These are phyloP conservation scores for Colletotrichum chlorophyti DNA, from an alignment of 2,329 filamentous ascomycete species.

Conservation along the genomic window DNA sequence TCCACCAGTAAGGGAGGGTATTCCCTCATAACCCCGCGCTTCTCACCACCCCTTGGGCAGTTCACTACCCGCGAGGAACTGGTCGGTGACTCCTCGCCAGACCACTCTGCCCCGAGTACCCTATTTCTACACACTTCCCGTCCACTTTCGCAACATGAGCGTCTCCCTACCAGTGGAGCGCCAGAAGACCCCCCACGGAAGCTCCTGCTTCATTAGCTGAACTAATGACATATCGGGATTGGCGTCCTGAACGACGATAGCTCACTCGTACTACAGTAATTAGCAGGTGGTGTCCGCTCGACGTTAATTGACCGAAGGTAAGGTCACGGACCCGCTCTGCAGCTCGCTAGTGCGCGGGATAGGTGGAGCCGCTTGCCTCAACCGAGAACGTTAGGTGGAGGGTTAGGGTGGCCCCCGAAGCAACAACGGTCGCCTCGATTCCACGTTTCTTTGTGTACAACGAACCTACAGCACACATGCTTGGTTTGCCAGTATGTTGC, in stretches of 20 bases:
- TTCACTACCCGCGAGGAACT: too few species aligned
- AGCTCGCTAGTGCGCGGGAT: constrained; percentile 1
- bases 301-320: too few species aligned
- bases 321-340: too few species aligned
- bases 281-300: background rate
- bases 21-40: constrained; percentile 2
- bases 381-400: constrained; percentile 1
- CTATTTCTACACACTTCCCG: too few species aligned
- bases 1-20: constrained; percentile 9
- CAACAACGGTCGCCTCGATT: background rate
- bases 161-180: constrained; percentile 14
- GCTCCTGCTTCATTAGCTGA: constrained; percentile 11
- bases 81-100: background rate
- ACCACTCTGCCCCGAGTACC: too few species aligned
- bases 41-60: too few species aligned
- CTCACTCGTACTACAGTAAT: too few species aligned
- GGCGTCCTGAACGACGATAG: background rate
- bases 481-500: background rate
- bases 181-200: constrained; percentile 3
- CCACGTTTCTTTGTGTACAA: background rate
- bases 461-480: background rate
- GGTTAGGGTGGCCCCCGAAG: background rate
- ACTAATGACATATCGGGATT: constrained; percentile 8
- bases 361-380: constrained; percentile 6
- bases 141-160: too few species aligned